Evolutionary conservation across 768 basidiomycete genomes (phyloP).

Genomic region (Thelephora ganbajun): DNA sequence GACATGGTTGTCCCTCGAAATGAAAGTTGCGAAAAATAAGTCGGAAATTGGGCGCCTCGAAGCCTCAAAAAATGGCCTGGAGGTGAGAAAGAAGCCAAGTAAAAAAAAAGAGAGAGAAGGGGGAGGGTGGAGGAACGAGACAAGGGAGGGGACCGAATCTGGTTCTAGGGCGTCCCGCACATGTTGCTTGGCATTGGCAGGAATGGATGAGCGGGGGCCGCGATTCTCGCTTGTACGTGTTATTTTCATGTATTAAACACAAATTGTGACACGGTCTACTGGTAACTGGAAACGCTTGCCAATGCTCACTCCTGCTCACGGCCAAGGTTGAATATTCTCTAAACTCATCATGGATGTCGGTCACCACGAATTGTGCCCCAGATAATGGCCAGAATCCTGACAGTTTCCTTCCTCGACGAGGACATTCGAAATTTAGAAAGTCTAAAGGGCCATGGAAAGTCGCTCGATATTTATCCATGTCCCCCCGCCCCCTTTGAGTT

Average conservation of each 20-base stretch:
- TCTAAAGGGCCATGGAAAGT: no score
- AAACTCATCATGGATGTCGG: no score
- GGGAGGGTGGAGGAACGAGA: background rate
- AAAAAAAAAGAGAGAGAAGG: background rate
- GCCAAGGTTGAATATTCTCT: no score
- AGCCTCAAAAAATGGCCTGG: conserved; percentile 30
- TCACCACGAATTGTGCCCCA: no score
- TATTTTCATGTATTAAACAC: no score
- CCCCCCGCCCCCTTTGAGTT: background rate
- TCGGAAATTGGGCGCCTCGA: conserved; percentile 31
- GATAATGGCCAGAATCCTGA: no score
- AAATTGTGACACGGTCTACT: no score
- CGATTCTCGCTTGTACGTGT: no score
- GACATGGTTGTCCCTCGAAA: background rate
- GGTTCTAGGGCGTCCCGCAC: background rate
- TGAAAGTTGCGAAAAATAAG: conserved; percentile 1
- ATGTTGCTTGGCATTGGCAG: background rate
- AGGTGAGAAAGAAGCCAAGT: conserved; percentile 22
- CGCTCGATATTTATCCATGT: no score
- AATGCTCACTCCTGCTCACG: background rate
- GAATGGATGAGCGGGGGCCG: background rate
- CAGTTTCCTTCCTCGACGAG: no score
- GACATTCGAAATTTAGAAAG: no score
- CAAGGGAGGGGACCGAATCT: background rate
- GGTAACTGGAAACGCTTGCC: no score